phyloP scores from a whole-genome alignment of 2,329 filamentous ascomycete genomes.

The Leptographium radiaticola region DNA sequence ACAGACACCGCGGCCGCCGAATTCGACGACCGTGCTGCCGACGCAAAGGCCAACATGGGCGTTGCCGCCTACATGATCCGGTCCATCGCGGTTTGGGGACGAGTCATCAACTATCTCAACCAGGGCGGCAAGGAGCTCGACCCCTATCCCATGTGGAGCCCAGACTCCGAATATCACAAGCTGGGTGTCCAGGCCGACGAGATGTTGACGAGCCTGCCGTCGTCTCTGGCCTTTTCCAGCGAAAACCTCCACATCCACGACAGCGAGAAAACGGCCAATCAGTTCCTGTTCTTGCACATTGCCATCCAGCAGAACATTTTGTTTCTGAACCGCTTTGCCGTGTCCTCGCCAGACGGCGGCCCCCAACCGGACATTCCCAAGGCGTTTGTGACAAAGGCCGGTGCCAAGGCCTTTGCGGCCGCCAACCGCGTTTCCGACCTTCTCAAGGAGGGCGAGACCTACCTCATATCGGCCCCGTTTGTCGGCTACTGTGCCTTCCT shows the following conservation, averaged over 20 bases:
- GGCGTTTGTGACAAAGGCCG: conserved; percentile 63
- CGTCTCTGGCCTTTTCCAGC: conserved; percentile 55
- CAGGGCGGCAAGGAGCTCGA: conserved; percentile 77
- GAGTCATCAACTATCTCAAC: conserved; percentile 80
- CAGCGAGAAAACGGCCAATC: conserved; percentile 74
- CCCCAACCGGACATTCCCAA: conserved; percentile 59
- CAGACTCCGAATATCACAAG: conserved; percentile 60
- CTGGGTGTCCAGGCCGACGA: conserved; percentile 60
- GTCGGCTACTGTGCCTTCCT: conserved; percentile 91
- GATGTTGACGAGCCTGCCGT: conserved; percentile 57
- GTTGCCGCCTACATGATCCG: conserved; percentile 84
- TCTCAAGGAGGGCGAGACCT: conserved; percentile 65
- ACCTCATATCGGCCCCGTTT: conserved; percentile 79
- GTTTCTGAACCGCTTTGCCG: conserved; percentile 79
- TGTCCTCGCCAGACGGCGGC: conserved; percentile 54
- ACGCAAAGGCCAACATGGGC: conserved; percentile 78
- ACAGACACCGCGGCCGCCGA: conserved; percentile 49
- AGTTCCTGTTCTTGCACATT: conserved; percentile 87
- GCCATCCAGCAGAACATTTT: conserved; percentile 79
- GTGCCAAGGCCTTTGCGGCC: conserved; percentile 64
- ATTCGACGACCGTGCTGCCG: conserved; percentile 49
- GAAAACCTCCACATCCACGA: conserved; percentile 79
- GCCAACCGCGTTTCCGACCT: conserved; percentile 79
- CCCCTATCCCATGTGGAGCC: conserved; percentile 64
- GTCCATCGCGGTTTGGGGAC: conserved; percentile 77